phyloP scores from a whole-genome alignment of 2,329 filamentous ascomycete species.

The Fusarium bulbicola region DNA sequence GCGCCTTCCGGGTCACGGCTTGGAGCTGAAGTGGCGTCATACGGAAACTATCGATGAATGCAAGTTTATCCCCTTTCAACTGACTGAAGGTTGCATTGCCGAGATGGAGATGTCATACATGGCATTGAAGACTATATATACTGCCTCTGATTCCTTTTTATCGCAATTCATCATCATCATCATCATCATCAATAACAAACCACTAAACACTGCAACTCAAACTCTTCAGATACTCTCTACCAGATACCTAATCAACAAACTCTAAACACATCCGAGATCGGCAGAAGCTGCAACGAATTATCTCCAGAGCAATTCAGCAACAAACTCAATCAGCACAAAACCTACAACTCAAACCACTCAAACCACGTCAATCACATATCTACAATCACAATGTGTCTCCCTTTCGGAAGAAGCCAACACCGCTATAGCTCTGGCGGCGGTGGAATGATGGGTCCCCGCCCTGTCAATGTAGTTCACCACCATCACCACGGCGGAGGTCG shows the following conservation, averaged over 20 bases:
- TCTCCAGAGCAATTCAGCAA: background rate
- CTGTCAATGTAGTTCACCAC: conserved; percentile 12
- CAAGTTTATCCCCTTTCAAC: background rate
- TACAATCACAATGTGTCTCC: conserved; percentile 8
- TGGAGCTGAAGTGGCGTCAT: conserved; percentile 12
- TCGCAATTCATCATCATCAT: background rate
- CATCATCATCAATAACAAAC: background rate
- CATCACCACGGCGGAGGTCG: conserved; percentile 13
- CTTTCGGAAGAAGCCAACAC: conserved; percentile 2
- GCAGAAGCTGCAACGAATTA: background rate
- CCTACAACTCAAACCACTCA: background rate
- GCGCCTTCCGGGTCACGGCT: background rate
- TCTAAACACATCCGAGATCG: background rate
- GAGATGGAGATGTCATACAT: background rate
- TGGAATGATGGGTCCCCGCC: conserved; percentile 14
- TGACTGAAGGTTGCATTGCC: background rate
- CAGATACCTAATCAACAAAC: background rate
- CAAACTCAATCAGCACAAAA: background rate
- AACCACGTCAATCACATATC: background rate
- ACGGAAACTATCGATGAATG: background rate
- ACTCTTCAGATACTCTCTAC: background rate
- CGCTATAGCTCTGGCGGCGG: background rate
- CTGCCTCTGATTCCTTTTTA: background rate
- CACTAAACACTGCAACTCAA: background rate
- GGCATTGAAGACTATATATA: background rate